phyloP scores from a whole-genome alignment of 2,329 filamentous ascomycete species.

The Pseudogymnoascus sp. region DNA sequence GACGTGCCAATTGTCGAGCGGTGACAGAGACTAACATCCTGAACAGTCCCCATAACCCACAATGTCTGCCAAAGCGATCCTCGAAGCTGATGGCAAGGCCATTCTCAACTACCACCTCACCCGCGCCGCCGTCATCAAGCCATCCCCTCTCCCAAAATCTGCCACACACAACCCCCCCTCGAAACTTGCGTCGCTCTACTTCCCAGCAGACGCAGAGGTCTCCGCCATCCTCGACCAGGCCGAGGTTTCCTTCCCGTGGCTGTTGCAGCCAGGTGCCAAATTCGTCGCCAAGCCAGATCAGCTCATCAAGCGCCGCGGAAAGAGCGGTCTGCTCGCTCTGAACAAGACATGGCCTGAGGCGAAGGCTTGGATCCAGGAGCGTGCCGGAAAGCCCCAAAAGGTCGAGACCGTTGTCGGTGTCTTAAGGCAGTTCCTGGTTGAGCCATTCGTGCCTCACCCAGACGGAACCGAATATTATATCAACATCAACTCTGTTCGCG shows the following conservation, averaged over 20 bases:
- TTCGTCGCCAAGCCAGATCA: constrained; percentile 99
- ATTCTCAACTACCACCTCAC: constrained; percentile 99
- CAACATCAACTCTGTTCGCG: constrained; percentile 99
- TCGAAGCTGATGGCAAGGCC: constrained; percentile 99
- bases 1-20: not conserved
- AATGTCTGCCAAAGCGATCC: constrained; percentile 95
- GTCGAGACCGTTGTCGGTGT: constrained; percentile 87
- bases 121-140: constrained; percentile 94
- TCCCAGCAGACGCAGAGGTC: constrained; percentile 79
- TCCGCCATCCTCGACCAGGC: constrained; percentile 86
- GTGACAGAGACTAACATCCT: not conserved
- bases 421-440: constrained; percentile 91
- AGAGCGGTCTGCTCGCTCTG: constrained; percentile 90
- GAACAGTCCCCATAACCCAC: constrained; percentile 26
- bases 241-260: constrained; percentile 94
- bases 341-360: constrained; percentile 98
- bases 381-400: constrained; percentile 83
- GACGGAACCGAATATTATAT: constrained; percentile 98
- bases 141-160: constrained; percentile 77
- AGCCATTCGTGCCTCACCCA: constrained; percentile 96
- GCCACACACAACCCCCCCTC: constrained; percentile 86
- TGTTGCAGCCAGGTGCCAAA: constrained; percentile 72
- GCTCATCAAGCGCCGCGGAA: constrained; percentile 98
- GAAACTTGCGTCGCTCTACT: constrained; percentile 85
- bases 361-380: constrained; percentile 84